phyloP scores from a whole-genome alignment of 106 monocot species.

The Xerophyta viscosa region DNA sequence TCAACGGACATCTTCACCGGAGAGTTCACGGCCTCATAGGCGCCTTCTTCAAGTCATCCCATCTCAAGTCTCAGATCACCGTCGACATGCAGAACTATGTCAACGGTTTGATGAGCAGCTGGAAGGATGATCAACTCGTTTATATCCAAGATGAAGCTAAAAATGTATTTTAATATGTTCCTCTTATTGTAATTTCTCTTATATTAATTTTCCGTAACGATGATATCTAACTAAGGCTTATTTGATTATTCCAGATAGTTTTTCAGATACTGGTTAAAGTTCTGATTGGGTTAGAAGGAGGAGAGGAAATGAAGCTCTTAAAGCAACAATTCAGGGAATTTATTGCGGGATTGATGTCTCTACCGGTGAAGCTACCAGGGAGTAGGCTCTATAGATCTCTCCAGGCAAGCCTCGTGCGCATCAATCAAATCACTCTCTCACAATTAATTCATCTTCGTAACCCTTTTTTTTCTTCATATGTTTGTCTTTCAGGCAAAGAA shows the following conservation, averaged over 20 bases:
- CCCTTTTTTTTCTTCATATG: too few species aligned
- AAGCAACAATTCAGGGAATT: conserved; percentile 81
- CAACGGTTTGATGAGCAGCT: conserved; percentile 22
- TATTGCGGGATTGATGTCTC: conserved; percentile 79
- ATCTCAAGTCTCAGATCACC: conserved; percentile 58
- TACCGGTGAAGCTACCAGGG: conserved; percentile 83
- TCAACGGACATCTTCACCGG: conserved; percentile 65
- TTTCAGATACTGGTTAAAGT: conserved; percentile 75
- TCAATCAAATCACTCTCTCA: background rate
- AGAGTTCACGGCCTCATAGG: conserved; percentile 79
- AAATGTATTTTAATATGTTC: background rate
- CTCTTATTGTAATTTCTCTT: background rate
- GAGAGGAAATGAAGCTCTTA: conserved; percentile 54
- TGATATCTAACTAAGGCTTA: too few species aligned
- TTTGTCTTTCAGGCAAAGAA: conserved; percentile 37
- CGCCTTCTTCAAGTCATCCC: conserved; percentile 71
- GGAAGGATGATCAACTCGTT: conserved; percentile 50
- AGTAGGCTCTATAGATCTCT: conserved; percentile 72
- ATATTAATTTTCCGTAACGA: background rate
- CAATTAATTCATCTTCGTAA: too few species aligned
- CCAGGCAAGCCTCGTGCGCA: conserved; percentile 26
- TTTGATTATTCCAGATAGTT: conserved; percentile 62
- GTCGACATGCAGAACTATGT: conserved; percentile 51
- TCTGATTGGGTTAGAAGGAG: conserved; percentile 69
- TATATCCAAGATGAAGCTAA: conserved; percentile 56